These are phyloP conservation scores for Neonectria hederae DNA, from an alignment of 2,329 filamentous ascomycete genomes.

Conservation along the genomic window DNA sequence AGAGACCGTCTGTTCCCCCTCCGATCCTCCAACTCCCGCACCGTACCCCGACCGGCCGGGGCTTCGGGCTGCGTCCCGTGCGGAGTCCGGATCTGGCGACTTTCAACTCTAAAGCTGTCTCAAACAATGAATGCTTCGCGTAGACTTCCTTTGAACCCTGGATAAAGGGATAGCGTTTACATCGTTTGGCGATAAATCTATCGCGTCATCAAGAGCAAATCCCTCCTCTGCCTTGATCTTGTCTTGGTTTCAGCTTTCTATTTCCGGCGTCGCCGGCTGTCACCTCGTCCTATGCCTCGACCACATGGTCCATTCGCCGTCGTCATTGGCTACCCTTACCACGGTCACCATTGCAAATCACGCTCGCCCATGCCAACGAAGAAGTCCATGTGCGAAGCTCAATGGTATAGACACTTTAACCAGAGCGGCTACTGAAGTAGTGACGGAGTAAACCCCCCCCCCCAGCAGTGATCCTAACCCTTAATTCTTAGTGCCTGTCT, in stretches of 20 bases:
- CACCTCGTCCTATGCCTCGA: constrained; percentile 35
- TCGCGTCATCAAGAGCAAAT: constrained; percentile 1
- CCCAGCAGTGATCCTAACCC: background rate
- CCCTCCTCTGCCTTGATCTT: background rate
- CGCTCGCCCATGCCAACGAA: constrained; percentile 1
- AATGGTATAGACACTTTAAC: constrained; percentile 5
- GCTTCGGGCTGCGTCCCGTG: background rate
- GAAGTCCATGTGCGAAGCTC: constrained; percentile 17
- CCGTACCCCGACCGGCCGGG: constrained; percentile 16
- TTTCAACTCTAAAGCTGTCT: background rate
- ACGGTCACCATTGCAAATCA: constrained; percentile 6
- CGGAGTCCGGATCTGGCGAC: constrained; percentile 1
- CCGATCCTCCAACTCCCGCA: constrained; percentile 8
- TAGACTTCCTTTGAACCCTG: background rate
- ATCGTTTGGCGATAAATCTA: constrained; percentile 1
- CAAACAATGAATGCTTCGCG: background rate
- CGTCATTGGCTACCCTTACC: constrained; percentile 32
- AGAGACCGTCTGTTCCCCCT: background rate
- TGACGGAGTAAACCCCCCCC: background rate
- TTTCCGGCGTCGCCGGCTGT: constrained; percentile 11
- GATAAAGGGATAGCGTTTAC: background rate
- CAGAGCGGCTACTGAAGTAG: no score
- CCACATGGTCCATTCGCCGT: constrained; percentile 36
- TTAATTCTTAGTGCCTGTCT: background rate
- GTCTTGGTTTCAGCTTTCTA: background rate